phyloP scores from a whole-genome alignment of 768 basidiomycete genomes.

The Tulasnella sp. region DNA sequence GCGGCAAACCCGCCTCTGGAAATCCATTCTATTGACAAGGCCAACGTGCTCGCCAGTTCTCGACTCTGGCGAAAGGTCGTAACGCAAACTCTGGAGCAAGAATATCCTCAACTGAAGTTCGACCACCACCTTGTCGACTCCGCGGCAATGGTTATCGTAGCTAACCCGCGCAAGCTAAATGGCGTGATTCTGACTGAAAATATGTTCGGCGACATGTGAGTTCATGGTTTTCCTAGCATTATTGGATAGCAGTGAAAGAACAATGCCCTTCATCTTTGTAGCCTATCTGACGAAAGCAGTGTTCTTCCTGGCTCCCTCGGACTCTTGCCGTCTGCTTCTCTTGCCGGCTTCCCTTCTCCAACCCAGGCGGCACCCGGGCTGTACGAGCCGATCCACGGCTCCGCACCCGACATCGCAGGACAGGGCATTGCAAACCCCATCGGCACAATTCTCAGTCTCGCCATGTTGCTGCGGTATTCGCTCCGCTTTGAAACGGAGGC shows the following conservation, averaged over 20 bases:
- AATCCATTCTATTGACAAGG: conserved; percentile 94
- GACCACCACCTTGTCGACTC: conserved; percentile 94
- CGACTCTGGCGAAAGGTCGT: conserved; percentile 92
- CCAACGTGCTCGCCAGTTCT: conserved; percentile 93
- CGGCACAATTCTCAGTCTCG: conserved; percentile 88
- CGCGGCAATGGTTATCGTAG: conserved; percentile 90
- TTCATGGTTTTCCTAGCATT: conserved; percentile 10
- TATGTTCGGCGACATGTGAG: conserved; percentile 94
- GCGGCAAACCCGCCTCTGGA: conserved; percentile 70
- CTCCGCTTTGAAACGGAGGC: conserved; percentile 81
- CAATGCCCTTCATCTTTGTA: neutral
- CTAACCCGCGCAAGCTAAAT: conserved; percentile 83
- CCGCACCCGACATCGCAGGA: conserved; percentile 92
- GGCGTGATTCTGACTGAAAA: conserved; percentile 94
- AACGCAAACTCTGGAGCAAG: conserved; percentile 65
- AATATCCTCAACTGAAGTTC: conserved; percentile 78
- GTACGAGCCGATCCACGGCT: conserved; percentile 96
- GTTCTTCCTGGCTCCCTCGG: conserved; percentile 98
- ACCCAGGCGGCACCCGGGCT: conserved; percentile 74
- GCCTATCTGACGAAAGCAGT: conserved; percentile 43
- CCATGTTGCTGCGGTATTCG: conserved; percentile 90
- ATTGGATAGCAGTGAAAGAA: neutral
- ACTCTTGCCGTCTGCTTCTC: conserved; percentile 88
- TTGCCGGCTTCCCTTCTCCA: conserved; percentile 67
- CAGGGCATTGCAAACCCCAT: conserved; percentile 89